Evolutionary conservation across 352 stramenopile genomes (phyloP), one percentile per base, ranked within the genome.

Genomic region (Globisporangium paroecandrum): DNA sequence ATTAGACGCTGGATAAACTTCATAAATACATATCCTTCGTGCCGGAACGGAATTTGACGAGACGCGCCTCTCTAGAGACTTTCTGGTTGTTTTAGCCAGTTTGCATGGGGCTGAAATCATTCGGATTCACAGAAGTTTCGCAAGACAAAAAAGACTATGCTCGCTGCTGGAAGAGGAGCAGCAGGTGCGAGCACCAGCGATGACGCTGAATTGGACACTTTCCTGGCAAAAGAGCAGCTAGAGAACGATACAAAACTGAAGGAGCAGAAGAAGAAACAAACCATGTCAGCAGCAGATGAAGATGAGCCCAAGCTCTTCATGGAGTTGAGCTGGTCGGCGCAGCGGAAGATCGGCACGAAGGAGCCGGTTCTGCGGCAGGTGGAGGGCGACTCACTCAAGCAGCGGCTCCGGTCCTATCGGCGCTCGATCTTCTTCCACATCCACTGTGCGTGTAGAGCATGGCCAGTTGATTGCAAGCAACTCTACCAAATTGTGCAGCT

Each of bases 351-450:
- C 9, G 86, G 84, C 46, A 85, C 79, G 25, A 90, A 72, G 25
- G 78, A 81, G n/a, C 81, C 83, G 18, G 81, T 89, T 24, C 67
- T 94, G 64, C 83, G 83, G 6, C 82, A 91, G 62, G 78, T 90
- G 24, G 83, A 91, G 64, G 82, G 84, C 54, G 82, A 94, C 64
- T 91, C 82, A 0, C 69, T 91, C 65, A 79, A 75, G 62, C 81
- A 92, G 43, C 78, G 85, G 12, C 74, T 94, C 54, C 78, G 77
- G 25, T 69, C 87, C 13, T 94, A 91, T 58, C 77, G 82, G 1
- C 77, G 82, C 61, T 89, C 86, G 27, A 87, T 92, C 34, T 86
- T 85, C 66, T 94, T 94, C 64, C 86, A 91, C 62, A 90, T 94
- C 62, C 83, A 93, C 51, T 72, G 85, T 90, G 63, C 24, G 75